Base-by-base conservation (phyloP, 108 stramenopile genomes). In the Nitzschia sp. region DNA sequence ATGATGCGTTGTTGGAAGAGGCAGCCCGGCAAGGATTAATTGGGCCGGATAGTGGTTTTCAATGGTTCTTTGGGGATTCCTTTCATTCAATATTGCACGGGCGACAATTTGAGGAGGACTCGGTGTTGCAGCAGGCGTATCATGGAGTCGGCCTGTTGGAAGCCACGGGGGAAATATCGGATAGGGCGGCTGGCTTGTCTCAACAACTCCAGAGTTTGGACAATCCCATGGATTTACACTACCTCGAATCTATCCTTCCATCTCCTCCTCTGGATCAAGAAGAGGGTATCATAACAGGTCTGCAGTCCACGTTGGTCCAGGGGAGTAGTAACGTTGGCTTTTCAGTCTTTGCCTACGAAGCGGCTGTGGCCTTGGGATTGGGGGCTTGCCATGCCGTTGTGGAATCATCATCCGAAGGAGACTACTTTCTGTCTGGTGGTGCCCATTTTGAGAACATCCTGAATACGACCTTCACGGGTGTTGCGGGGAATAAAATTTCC, bases 271-370 rank as follows among this genome's bases (percentile, higher is more conserved):
- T 28, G 25, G 5, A 16, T 30, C 8, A 16, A 62, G 19, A 44
- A 29, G 21, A 33, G 15, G n/a, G 0, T n/a, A 22, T 1, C 4
- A 35, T 53, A 23, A 3, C 57, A 26, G 19, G n/a, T n/a, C 53
- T 55, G n/a, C 46, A 45, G 8, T 38, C 21, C 62, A 48, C 22
- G 35, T 44, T 25, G 22, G 58, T 17, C 45, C 61, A 26, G 48
- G 69, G 16, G 45, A 53, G 55, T 21, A 56, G 30, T n/a, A 56
- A 56, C 36, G 30, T 29, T 15, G 44, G 30, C 26, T 48, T 47
- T 32, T n/a, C 63, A 11, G 58, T 61, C 3, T 71, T 85, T 32
- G n/a, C 73, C n/a, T 86, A 81, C 63, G 82, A 86, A 65, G 66
- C 85, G 27, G 55, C 76, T 19, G 76, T 85, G 35, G 68, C 73